Conservation (phyloP, 805 yeast species). For the Komagataella pastoris region DNA sequence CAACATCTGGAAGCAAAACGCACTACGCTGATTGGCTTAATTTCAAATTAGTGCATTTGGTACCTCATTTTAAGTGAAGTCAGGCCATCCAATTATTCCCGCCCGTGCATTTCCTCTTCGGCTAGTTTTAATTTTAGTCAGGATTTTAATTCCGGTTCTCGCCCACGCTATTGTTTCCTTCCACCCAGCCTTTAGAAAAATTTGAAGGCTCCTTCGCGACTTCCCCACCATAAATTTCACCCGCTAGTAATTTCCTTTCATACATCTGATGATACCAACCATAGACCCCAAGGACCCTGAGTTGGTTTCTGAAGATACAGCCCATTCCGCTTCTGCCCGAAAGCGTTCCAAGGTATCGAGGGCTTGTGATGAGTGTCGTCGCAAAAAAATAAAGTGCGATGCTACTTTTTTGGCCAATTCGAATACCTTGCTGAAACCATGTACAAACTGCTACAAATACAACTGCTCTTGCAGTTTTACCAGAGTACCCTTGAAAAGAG, state of each 20-base stretch:
- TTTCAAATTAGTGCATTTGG: neutral
- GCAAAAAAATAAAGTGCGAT: conserved; percentile 62
- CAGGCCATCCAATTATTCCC: neutral
- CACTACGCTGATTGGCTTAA: neutral
- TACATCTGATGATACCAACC: neutral
- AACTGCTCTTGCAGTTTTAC: conserved; percentile 55
- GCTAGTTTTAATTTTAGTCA: neutral
- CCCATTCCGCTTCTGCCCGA: conserved; percentile 10
- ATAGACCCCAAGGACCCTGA: neutral
- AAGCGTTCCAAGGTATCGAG: conserved; percentile 64
- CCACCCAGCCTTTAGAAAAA: neutral
- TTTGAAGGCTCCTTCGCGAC: neutral
- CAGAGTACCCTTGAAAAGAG: conserved; percentile 62
- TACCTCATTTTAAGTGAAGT: neutral
- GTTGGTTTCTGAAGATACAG: neutral
- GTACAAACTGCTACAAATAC: conserved; percentile 50
- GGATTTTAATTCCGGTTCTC: neutral
- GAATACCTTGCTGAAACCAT: conserved; percentile 33
- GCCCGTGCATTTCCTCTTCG: neutral
- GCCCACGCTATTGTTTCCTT: neutral
- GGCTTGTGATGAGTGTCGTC: conserved; percentile 72
- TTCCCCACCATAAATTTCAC: neutral
- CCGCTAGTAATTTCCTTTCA: neutral
- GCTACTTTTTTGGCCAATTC: conserved; percentile 35
- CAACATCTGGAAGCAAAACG: neutral